Evolutionary conservation across 2,329 filamentous ascomycete species (phyloP).

Genomic region (Paecilomyces dactylethromorphus): DNA sequence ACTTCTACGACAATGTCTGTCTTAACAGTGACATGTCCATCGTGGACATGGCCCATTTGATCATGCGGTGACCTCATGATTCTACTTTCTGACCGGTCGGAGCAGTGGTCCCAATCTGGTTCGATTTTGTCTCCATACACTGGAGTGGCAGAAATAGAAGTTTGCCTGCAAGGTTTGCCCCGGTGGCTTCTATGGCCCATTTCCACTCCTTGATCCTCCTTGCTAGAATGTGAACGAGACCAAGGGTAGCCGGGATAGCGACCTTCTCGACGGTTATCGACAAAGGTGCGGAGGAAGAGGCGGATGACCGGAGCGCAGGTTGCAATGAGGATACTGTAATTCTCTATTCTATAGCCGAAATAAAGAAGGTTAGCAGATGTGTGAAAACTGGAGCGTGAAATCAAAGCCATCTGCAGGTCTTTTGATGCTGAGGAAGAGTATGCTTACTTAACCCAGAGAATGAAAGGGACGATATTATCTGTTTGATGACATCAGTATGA

Average conservation of each 20-base stretch:
- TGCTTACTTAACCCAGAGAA: constrained; percentile 32
- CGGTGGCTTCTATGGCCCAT: constrained; percentile 1
- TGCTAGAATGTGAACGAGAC: constrained; percentile 14
- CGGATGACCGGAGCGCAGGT: constrained; percentile 27
- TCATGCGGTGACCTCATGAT: constrained; percentile 3
- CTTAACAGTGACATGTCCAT: constrained; percentile 17
- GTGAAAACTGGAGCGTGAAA: background rate
- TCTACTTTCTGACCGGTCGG: constrained; percentile 6
- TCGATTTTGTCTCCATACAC: background rate
- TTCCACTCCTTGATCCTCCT: constrained; percentile 7
- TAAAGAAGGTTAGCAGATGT: constrained; percentile 1
- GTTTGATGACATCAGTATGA: background rate
- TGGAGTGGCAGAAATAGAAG: background rate
- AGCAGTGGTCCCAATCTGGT: constrained; percentile 5
- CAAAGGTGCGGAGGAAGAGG: constrained; percentile 24
- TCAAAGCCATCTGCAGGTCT: too few relatives aligned
- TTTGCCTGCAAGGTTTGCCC: background rate
- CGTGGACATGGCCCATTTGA: constrained; percentile 5
- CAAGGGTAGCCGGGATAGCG: constrained; percentile 12
- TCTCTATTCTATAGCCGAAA: constrained; percentile 23
- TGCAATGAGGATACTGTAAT: constrained; percentile 30
- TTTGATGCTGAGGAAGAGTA: background rate
- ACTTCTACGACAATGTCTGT: constrained; percentile 26
- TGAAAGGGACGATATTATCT: constrained; percentile 28
- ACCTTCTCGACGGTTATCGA: constrained; percentile 17